phyloP scores from a whole-genome alignment of 768 basidiomycete genomes.

The Auricularia auricula-judae region DNA sequence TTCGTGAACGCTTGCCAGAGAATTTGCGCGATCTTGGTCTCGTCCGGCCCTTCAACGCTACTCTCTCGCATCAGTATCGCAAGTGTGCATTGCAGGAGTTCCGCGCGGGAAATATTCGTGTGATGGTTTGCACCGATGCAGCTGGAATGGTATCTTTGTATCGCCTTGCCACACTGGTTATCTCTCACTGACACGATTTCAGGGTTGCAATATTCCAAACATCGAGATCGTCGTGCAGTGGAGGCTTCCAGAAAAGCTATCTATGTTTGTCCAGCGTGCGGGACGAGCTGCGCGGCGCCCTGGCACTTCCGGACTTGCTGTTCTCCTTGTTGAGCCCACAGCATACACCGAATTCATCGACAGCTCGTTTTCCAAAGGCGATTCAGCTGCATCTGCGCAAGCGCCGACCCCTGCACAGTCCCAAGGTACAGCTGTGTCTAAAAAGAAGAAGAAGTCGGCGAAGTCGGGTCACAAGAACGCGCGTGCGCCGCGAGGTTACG shows the following conservation, averaged over 20 bases:
- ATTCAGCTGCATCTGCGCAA: not conserved
- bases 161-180: not conserved
- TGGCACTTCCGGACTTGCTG: not conserved
- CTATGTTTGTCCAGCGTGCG: slow-evolving; percentile 22
- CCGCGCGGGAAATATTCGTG: not conserved
- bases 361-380: not conserved
- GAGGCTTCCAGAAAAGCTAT: slow-evolving; percentile 21
- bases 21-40: not conserved
- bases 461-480: not conserved
- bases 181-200: not conserved
- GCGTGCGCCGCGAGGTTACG: not conserved
- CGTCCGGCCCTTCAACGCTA: not conserved
- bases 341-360: not conserved
- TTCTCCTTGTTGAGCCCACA: not conserved
- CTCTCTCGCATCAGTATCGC: not conserved
- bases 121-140: not conserved
- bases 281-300: slow-evolving; percentile 20
- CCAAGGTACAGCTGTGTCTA: too few relatives aligned
- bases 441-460: not conserved
- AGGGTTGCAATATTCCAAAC: slow-evolving; percentile 25
- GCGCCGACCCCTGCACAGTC: too few relatives aligned
- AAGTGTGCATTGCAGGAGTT: not conserved
- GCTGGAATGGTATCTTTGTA: not conserved
- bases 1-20: slow-evolving; percentile 11
- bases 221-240: slow-evolving; percentile 28